Percentiles rank a stretch among this genome's conserved stretches.
Conservation (phyloP, 106 monocot genomes). For the Acorus calamus region DNA sequence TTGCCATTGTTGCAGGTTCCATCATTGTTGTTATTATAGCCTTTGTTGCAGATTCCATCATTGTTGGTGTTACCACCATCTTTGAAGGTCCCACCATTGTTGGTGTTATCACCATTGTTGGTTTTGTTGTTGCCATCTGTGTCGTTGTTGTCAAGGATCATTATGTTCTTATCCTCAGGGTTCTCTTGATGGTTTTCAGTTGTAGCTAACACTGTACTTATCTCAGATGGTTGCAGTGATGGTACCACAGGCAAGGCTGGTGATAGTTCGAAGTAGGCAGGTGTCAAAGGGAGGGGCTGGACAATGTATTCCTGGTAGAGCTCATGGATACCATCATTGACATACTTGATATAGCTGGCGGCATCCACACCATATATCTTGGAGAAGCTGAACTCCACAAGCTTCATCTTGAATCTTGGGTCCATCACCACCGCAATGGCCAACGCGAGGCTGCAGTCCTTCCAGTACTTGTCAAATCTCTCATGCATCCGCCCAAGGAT, state of each 20-base stretch:
- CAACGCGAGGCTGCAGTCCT: slow-evolving; percentile 73
- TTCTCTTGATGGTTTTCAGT: too few species aligned
- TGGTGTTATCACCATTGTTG: not conserved
- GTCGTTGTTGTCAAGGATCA: too few species aligned
- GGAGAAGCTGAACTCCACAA: slow-evolving; percentile 82
- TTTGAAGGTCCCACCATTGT: not conserved
- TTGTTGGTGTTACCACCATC: not conserved
- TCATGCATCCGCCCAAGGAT: slow-evolving; percentile 73
- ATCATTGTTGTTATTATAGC: not conserved
- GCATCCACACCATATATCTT: slow-evolving; percentile 85
- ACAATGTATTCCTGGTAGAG: slow-evolving; percentile 61
- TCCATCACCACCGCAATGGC: slow-evolving; percentile 94
- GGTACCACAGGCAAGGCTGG: not conserved
- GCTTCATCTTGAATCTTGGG: slow-evolving; percentile 95
- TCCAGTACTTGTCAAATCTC: slow-evolving; percentile 96
- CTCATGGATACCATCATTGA: slow-evolving; percentile 60
- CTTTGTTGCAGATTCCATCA: not conserved
- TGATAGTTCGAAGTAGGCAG: slow-evolving; percentile 29
- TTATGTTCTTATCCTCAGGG: too few species aligned
- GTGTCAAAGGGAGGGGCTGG: slow-evolving; percentile 43
- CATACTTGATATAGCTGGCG: slow-evolving; percentile 54
- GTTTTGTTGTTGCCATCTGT: too few species aligned
- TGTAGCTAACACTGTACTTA: too few species aligned
- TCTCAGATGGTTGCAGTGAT: too few species aligned
- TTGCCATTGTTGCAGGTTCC: slow-evolving; percentile 1